Base-by-base conservation (phyloP, 2,329 filamentous ascomycete species). In the Aspergillus udagawae region DNA sequence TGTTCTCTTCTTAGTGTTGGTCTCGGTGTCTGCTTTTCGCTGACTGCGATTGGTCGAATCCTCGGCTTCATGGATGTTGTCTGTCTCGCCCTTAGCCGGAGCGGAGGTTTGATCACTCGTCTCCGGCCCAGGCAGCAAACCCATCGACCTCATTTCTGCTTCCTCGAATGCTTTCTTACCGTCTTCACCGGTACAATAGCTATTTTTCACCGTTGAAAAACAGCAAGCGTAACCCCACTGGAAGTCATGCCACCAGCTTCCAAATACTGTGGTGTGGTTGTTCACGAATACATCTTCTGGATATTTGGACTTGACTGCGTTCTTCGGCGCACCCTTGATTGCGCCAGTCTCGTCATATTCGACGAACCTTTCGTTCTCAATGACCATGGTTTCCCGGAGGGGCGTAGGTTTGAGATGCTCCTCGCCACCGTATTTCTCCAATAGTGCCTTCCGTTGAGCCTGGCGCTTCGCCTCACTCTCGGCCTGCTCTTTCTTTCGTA, bases 161-260 rank as follows among this genome's bases (percentile, higher is more conserved):
- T 90, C 88, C 65, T 92, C 87, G 74, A 90, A 92, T 1, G 91
- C 92, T 60, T 78, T 78, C 73, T 86, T 95, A 38, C 94, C 94
- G 57, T 90, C 90, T 59, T 94, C 91, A 27, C 94, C 94, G 0
- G 93, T 97, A 74, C 94, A 99, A 70, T 97, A 99, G 68, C 92
- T 96, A 75, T 99, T 97, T 77, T 96, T 97, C 61, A 96, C 85
- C 23, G 86, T 88, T 0, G 92, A 96, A 72, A 95, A 92, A 79
- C 94, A 99, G 74, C 94, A 99, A 23, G 90, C 84, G 74, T 96
- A 99, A 1, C 94, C 94, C 94, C 94, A 99, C 74, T 88, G 84
- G 77, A 97, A 97, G 69, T 91, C 87, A 53, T 86, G 85, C 94
- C 94, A 99, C 94, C 94, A 99, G 68, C 92, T 96, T 51, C 94